These are phyloP conservation scores for Luffa acutangula DNA, from an alignment of 306 rosid species.

Conservation along the genomic window DNA sequence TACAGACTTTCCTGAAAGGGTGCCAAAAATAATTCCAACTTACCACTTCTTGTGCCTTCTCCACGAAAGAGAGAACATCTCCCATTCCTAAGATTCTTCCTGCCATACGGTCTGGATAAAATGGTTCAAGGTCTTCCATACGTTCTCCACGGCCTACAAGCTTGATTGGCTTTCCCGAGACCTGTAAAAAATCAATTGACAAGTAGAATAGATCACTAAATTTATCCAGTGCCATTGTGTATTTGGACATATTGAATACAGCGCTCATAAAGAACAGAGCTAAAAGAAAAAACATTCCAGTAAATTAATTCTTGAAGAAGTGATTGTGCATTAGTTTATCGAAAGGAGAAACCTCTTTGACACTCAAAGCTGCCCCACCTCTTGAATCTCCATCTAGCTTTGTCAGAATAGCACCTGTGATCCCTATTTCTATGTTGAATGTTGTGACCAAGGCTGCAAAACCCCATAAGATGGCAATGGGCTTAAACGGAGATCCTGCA, in stretches of 20 bases:
- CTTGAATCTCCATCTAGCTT: slow-evolving; percentile 99
- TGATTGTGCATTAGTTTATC: neutral
- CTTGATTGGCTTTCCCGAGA: slow-evolving; percentile 97
- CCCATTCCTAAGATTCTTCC: slow-evolving; percentile 99
- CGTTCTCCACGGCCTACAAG: slow-evolving; percentile 98
- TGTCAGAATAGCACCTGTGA: slow-evolving; percentile 96
- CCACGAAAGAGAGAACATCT: slow-evolving; percentile 94
- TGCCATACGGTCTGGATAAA: slow-evolving; percentile 98
- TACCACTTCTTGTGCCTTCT: slow-evolving; percentile 97
- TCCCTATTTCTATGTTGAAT: slow-evolving; percentile 94
- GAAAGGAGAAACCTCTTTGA: slow-evolving; percentile 58
- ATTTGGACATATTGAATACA: neutral
- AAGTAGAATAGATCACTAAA: neutral
- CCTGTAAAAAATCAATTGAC: slow-evolving; percentile 31
- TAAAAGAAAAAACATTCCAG: neutral
- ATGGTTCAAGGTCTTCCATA: slow-evolving; percentile 98
- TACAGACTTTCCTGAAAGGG: neutral
- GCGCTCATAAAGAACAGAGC: neutral
- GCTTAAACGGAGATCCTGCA: neutral
- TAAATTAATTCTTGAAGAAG: slow-evolving; percentile 6
- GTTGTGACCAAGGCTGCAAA: slow-evolving; percentile 80
- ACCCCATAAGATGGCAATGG: slow-evolving; percentile 14
- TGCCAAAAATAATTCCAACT: slow-evolving; percentile 21
- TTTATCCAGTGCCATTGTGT: neutral
- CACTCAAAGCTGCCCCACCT: slow-evolving; percentile 99